Evolutionary conservation across 768 basidiomycete species (phyloP).

Genomic region (Tricholoma saponaceum): DNA sequence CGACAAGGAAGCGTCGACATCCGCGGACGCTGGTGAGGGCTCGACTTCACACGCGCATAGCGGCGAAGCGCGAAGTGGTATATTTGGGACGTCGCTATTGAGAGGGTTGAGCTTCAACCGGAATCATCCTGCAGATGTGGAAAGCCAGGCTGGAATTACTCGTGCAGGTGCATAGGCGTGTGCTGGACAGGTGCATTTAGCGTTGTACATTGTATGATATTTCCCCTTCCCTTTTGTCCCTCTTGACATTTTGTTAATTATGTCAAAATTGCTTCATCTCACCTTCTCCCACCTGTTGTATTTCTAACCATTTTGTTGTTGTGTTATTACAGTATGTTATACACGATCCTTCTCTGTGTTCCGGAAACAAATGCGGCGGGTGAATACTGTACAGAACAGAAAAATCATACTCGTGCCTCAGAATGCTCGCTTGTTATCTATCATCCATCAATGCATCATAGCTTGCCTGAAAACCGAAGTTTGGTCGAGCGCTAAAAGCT

Average conservation of each 20-base stretch:
- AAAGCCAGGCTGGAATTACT: conserved; percentile 24
- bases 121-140: conserved; percentile 22
- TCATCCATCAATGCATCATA: no score
- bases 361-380: no score
- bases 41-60: background rate
- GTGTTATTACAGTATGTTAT: no score
- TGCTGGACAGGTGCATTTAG: no score
- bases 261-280: no score
- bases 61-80: conserved; percentile 4
- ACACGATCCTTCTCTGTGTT: background rate
- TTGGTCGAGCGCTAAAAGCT: no score
- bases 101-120: conserved; percentile 17
- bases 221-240: background rate
- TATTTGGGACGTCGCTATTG: conserved; percentile 13
- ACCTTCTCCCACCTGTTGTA: no score
- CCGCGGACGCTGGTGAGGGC: background rate
- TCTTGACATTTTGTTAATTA: background rate
- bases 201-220: background rate
- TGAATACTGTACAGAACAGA: no score
- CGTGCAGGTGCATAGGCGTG: conserved; percentile 15
- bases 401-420: no score
- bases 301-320: no score
- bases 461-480: no score
- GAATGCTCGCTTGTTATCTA: no score
- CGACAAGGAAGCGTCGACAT: conserved; percentile 8